Evolutionary conservation across 768 basidiomycete species (phyloP), one percentile per base, ranked within the genome.

Genomic region (Tulasnella sp.): DNA sequence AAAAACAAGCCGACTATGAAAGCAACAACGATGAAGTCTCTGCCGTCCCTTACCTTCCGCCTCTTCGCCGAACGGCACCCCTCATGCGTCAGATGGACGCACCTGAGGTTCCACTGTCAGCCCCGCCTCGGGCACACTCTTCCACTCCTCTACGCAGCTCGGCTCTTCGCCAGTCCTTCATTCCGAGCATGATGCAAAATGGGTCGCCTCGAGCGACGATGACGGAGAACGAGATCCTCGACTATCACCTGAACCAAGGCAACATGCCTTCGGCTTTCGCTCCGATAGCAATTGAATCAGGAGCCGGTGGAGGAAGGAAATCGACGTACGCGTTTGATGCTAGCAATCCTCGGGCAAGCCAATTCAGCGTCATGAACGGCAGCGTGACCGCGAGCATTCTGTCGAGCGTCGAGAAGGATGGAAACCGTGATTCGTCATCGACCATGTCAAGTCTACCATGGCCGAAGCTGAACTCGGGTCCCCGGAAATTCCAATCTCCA

Each of bases 141-240:
- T 78, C 79, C 40, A 7, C 58, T 44, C 79, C 79, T 34, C 24
- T 72, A 3, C 72, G 69, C 18, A 31, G 74, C 18, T 80, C 79
- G 12, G 28, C 37, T 18, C 79, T 80, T 34, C 79, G 79, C 14
- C 41, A 73, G 16, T 80, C 79, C 44, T 34, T 48, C 72, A 41
- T 80, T 46, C 72, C 79, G 8, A 42, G 41, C 28, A 60, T 50
- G 37, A 79, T 72, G 60, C 40, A 50, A 37, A n/a, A 78, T 34
- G 48, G 58, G 50, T 64, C 54, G 24, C 50, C 50, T 37, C 2
- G 54, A 24, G 58, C 54, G 41, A 78, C 77, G 8, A 78, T 73
- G 79, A 73, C 79, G 14, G 79, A 73, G 42, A 50, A 80, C 42
- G 79, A 80, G 37, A 48, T 80, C 44, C 28, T 80, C 79, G 72